Conservation (phyloP, 1,139 yeast species). For the Magnusiomyces tetraspermus region DNA sequence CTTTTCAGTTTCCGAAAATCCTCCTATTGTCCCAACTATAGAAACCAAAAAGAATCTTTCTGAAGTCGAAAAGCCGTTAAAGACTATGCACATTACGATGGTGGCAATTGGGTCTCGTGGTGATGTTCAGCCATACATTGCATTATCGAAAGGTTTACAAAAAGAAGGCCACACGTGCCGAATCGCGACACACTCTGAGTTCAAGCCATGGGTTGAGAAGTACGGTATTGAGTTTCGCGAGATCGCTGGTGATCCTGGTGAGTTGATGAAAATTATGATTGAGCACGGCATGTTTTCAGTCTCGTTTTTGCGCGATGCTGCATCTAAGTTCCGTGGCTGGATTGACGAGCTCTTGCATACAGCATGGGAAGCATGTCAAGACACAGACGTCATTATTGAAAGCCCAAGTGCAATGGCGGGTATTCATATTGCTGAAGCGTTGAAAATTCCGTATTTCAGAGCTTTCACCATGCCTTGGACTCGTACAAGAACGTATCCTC, state of each 20-base stretch:
- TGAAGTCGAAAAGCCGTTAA: constrained; percentile 16
- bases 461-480: constrained; percentile 99
- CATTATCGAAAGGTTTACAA: constrained; percentile 68
- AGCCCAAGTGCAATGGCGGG: constrained; percentile 97
- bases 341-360: constrained; percentile 57
- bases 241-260: constrained; percentile 90
- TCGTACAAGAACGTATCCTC: constrained; percentile 88
- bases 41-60: neutral
- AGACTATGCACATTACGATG: constrained; percentile 51
- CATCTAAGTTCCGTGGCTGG: constrained; percentile 70
- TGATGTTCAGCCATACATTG: constrained; percentile 92
- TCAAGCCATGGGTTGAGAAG: constrained; percentile 58
- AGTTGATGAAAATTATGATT: constrained; percentile 86
- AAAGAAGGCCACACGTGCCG: constrained; percentile 75
- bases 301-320: constrained; percentile 74
- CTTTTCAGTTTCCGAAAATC: neutral
- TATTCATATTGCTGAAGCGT: constrained; percentile 85
- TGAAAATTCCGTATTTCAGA: constrained; percentile 80
- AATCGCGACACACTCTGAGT: constrained; percentile 80
- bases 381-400: constrained; percentile 74
- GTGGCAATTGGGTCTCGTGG: constrained; percentile 92
- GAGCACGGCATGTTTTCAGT: constrained; percentile 82
- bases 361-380: constrained; percentile 82
- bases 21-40: constrained; percentile 2
- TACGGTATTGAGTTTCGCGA: constrained; percentile 62